Evolutionary conservation across 73 alveolate species (phyloP).

Genomic region (Breviolum minutum): DNA sequence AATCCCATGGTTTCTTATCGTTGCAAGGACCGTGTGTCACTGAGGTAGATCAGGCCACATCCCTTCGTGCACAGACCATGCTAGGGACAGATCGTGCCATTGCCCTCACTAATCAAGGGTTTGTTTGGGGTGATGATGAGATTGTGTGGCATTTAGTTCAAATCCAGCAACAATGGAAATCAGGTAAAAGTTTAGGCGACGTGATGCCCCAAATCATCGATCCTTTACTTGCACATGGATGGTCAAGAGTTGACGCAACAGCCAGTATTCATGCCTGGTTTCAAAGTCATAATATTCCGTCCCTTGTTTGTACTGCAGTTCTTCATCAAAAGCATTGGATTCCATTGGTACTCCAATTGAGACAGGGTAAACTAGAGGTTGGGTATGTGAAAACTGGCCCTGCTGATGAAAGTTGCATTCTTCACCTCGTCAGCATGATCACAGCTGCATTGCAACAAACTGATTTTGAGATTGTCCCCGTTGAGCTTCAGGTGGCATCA

Average conservation of each 20-base stretch:
- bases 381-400: too few relatives aligned
- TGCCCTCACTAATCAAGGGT: background rate
- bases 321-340: background rate
- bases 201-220: background rate
- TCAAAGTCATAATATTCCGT: too few relatives aligned
- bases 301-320: background rate
- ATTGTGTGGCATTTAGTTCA: background rate
- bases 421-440: too few relatives aligned
- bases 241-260: too few relatives aligned
- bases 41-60: background rate
- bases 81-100: background rate
- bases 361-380: too few relatives aligned
- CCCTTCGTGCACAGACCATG: background rate
- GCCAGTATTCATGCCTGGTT: background rate
- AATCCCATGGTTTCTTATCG: too few relatives aligned
- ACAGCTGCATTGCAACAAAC: background rate
- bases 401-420: background rate
- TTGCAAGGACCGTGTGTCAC: background rate
- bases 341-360: too few relatives aligned
- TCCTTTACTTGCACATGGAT: background rate
- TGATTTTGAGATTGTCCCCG: background rate
- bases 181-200: background rate
- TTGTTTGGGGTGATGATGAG: background rate
- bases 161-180: too few relatives aligned
- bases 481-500: background rate